These are phyloP conservation scores for Polytrichum formosum DNA, from an alignment of 225 moss, liverwort and hornwort genomes.

Conservation along the genomic window DNA sequence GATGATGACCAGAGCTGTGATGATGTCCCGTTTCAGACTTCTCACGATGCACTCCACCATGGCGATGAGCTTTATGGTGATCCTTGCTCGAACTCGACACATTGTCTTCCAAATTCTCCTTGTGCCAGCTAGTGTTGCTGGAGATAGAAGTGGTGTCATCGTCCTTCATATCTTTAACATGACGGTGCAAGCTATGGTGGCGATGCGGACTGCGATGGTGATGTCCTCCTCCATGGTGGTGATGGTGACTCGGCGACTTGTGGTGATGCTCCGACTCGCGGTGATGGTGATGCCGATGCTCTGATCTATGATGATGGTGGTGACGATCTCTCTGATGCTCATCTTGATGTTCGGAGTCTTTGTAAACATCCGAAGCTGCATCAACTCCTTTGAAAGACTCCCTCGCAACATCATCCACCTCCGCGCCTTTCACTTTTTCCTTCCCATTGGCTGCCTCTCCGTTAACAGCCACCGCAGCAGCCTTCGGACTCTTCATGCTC, in stretches of 20 bases:
- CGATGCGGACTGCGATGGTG: slow-evolving; percentile 30
- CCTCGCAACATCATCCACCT: slow-evolving; percentile 25
- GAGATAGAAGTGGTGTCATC: slow-evolving; percentile 34
- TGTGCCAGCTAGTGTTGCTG: slow-evolving; percentile 7
- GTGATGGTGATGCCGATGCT: too few relatives aligned
- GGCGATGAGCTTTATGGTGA: background rate
- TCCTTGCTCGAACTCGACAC: slow-evolving; percentile 32
- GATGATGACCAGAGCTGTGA: too few relatives aligned
- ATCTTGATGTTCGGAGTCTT: slow-evolving; percentile 6
- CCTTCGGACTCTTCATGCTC: slow-evolving; percentile 19
- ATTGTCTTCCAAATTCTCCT: slow-evolving; percentile 32
- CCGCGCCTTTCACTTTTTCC: slow-evolving; percentile 27
- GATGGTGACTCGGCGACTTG: background rate
- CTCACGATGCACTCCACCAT: too few relatives aligned
- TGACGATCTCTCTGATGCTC: slow-evolving; percentile 15
- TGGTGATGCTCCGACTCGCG: slow-evolving; percentile 13
- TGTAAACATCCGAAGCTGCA: slow-evolving; percentile 8
- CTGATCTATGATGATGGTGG: slow-evolving; percentile 2
- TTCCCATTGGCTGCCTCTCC: slow-evolving; percentile 24
- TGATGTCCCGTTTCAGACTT: too few relatives aligned
- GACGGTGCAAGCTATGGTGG: slow-evolving; percentile 2
- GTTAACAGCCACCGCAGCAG: slow-evolving; percentile 26
- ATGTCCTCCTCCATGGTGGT: background rate
- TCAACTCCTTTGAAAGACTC: slow-evolving; percentile 27
- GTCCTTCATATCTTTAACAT: slow-evolving; percentile 19